Evolutionary conservation across 1,139 yeast genomes (phyloP).

Genomic region (Sugiyamaella grinbergsii): DNA sequence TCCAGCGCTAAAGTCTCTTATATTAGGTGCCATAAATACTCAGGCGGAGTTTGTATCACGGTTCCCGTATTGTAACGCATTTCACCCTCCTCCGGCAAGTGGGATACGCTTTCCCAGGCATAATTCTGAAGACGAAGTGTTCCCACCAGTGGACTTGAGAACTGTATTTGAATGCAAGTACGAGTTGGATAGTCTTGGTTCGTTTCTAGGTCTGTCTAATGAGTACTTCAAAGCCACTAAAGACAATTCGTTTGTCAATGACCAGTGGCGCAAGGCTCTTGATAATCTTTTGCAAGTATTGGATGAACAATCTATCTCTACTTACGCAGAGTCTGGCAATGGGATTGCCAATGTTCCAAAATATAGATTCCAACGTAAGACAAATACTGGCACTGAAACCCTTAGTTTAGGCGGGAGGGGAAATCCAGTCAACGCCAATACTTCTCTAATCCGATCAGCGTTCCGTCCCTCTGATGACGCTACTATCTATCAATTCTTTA

Average conservation of each 20-base stretch:
- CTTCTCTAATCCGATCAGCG: constrained; percentile 80
- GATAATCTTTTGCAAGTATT: constrained; percentile 56
- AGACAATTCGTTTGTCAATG: constrained; percentile 55
- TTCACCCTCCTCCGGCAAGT: constrained; percentile 66
- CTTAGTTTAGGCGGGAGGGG: constrained; percentile 77
- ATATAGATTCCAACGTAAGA: constrained; percentile 72
- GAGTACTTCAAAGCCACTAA: constrained; percentile 62
- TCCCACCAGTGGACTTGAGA: constrained; percentile 68
- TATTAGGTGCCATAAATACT: constrained; percentile 78
- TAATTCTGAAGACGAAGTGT: constrained; percentile 65
- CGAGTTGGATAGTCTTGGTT: constrained; percentile 83
- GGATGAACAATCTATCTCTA: constrained; percentile 62
- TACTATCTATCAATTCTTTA: constrained; percentile 72
- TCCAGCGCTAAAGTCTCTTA: constrained; percentile 51
- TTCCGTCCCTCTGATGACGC: constrained; percentile 93
- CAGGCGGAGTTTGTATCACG: constrained; percentile 64
- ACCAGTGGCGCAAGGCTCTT: constrained; percentile 63
- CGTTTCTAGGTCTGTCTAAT: constrained; percentile 72
- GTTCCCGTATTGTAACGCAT: constrained; percentile 87
- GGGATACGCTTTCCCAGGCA: constrained; percentile 46
- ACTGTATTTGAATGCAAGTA: constrained; percentile 87
- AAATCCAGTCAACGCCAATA: constrained; percentile 72
- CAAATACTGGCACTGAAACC: constrained; percentile 80
- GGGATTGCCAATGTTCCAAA: constrained; percentile 35
- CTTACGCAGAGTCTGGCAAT: constrained; percentile 62